phyloP scores from a whole-genome alignment of 164 flowering plant species.

The Tetrastigma voinierianum region DNA sequence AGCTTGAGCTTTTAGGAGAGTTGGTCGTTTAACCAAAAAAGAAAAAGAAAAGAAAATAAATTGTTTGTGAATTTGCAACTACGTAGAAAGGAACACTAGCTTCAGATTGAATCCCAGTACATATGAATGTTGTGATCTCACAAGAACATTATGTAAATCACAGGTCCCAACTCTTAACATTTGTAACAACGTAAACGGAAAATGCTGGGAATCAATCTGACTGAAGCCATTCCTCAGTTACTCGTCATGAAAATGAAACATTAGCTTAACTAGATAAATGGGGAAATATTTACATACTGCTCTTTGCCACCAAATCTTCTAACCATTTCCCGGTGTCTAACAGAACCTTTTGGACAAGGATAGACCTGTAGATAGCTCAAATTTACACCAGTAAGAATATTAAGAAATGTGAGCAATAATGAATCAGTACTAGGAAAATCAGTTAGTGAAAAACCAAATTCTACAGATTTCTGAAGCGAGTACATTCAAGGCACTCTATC shows the following conservation, averaged over 20 bases:
- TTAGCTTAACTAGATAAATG: background rate
- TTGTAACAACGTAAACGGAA: background rate
- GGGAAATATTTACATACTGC: constrained; percentile 43
- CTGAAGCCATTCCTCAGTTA: background rate
- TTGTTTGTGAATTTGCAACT: too few species aligned
- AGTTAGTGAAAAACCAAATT: background rate
- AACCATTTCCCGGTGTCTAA: constrained; percentile 64
- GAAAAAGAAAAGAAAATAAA: too few species aligned
- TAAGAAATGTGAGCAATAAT: background rate
- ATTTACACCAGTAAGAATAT: constrained; percentile 3
- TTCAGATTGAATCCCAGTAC: too few species aligned
- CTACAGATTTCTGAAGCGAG: background rate
- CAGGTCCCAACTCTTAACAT: background rate
- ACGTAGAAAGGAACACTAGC: too few species aligned
- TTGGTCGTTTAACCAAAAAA: too few species aligned
- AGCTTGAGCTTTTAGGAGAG: too few species aligned
- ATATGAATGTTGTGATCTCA: too few species aligned
- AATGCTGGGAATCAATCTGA: background rate
- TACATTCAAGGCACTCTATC: background rate
- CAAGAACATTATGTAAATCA: too few species aligned
- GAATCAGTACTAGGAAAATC: background rate
- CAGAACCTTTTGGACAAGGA: constrained; percentile 85
- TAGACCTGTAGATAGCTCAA: constrained; percentile 44
- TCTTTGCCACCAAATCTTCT: constrained; percentile 70
- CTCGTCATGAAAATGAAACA: background rate